phyloP scores from a whole-genome alignment of 2,329 filamentous ascomycete genomes.

The Boeremia lycopersici region DNA sequence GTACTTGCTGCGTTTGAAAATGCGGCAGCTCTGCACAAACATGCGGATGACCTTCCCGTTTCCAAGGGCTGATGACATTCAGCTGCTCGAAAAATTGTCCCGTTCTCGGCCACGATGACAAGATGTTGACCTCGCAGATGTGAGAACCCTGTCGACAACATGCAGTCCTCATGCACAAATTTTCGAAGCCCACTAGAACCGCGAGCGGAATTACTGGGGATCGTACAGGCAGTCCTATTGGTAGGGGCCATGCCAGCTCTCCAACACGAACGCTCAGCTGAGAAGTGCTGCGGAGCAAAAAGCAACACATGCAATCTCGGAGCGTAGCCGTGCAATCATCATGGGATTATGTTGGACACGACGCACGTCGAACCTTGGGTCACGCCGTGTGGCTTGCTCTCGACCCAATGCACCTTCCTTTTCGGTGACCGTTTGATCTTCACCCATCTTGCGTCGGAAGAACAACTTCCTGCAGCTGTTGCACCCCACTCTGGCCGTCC shows the following conservation, averaged over 20 bases:
- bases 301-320: constrained; percentile 5
- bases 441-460: constrained; percentile 12
- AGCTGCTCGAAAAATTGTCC: constrained; percentile 23
- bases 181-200: constrained; percentile 29
- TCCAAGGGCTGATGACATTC: constrained; percentile 27
- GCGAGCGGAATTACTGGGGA: constrained; percentile 25
- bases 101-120: constrained; percentile 25
- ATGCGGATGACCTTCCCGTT: constrained; percentile 37
- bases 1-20: constrained; percentile 12
- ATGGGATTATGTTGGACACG: constrained; percentile 2
- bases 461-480: constrained; percentile 11
- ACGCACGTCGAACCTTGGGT: constrained; percentile 14
- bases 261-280: constrained; percentile 11
- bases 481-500: constrained; percentile 6
- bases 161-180: constrained; percentile 8
- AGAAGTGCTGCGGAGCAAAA: constrained; percentile 5
- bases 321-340: not conserved
- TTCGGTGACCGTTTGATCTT: constrained; percentile 19
- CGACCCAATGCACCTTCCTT: constrained; percentile 21
- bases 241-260: constrained; percentile 1
- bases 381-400: constrained; percentile 17
- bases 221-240: constrained; percentile 24
- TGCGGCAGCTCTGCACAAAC: constrained; percentile 20
- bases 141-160: constrained; percentile 7
- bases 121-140: constrained; percentile 12